A percentile compares a stretch with the other conserved stretches of the same genome.
These are phyloP conservation scores for Xylogone sp. DNA, from an alignment of 2,329 filamentous ascomycete species.

Conservation along the genomic window DNA sequence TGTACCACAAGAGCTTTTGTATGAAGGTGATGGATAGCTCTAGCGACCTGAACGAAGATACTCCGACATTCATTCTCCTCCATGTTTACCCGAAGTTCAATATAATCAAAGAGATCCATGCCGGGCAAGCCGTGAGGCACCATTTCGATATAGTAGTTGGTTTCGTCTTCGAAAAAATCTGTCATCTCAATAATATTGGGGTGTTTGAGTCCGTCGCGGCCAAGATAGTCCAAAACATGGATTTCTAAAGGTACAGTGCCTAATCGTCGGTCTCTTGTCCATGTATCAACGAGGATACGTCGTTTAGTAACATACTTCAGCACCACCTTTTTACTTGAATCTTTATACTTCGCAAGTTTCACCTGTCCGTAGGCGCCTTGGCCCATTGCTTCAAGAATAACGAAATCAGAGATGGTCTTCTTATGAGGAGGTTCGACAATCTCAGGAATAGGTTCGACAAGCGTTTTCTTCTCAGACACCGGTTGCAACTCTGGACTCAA, in stretches of 20 bases:
- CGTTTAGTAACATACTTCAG: slow-evolving; percentile 98
- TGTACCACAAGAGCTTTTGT: slow-evolving; percentile 89
- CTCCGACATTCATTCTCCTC: slow-evolving; percentile 89
- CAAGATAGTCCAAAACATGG: slow-evolving; percentile 90
- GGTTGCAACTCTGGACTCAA: slow-evolving; percentile 36
- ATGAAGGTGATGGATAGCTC: slow-evolving; percentile 87
- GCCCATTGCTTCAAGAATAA: slow-evolving; percentile 95
- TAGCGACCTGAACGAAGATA: slow-evolving; percentile 91
- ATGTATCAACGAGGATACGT: slow-evolving; percentile 94
- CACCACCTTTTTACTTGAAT: slow-evolving; percentile 75
- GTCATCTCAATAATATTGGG: slow-evolving; percentile 72
- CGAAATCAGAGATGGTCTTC: slow-evolving; percentile 85
- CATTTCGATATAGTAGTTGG: slow-evolving; percentile 99
- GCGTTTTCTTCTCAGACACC: slow-evolving; percentile 26
- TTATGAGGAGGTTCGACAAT: slow-evolving; percentile 49
- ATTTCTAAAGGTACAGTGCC: slow-evolving; percentile 97
- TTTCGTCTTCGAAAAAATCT: slow-evolving; percentile 72
- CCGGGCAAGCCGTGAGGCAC: slow-evolving; percentile 89
- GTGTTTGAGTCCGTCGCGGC: slow-evolving; percentile 64
- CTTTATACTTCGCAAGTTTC: slow-evolving; percentile 86
- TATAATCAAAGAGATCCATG: slow-evolving; percentile 99
- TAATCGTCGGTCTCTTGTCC: slow-evolving; percentile 88
- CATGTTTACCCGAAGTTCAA: slow-evolving; percentile 94
- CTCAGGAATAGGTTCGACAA: slow-evolving; percentile 22
- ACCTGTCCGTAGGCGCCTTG: slow-evolving; percentile 98